Base-by-base conservation (phyloP, 129 eudicot species). In the Centrapalus pauciflorus region DNA sequence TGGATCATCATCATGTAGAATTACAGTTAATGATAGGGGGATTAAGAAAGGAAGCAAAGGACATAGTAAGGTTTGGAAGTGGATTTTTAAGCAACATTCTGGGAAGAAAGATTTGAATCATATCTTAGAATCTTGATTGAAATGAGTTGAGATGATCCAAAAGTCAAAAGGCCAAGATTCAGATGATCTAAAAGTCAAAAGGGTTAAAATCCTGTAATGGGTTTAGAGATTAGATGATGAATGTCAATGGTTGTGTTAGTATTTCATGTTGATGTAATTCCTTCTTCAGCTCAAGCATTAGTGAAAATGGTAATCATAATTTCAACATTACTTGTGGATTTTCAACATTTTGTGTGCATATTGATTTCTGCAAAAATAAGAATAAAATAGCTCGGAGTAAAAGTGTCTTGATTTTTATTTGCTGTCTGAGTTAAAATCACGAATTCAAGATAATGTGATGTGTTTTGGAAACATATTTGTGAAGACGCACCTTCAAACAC, bases 31-130 rank as follows among this genome's bases (percentile, higher is more conserved):
- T 78, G 97, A 90, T 8, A 80, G 79, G 66, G 89, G 84, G 66
- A 64, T 79, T 38, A 85, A 81, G 56, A 87, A 80, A 37, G 85
- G 90, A 13, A 63, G 81, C 25, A 85, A 70, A 70, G 83, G 93
- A 46, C 76, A 69, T 56, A 87, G 79, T 32, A 75, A 91, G 80
- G 88, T 83, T 5, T 91, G 96, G 97, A 87, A 78, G 57, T 91
- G 97, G 97, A 79, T 85, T 21, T 85, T 83, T 41, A 87, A 77
- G 80, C 87, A 84, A 66, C 76, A 84, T 62, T 69, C 84, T 57
- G 83, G 82, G 67, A 80, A 84, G 73, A 82, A 81, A 74, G 84
- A 85, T 71, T 71, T 80, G 55, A 70, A 76, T 30, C 76, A 65
- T 34, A 73, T 67, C 7, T 71, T 80, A 26, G 80, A 74, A 54